Evolutionary conservation across 1,139 yeast genomes (phyloP).

Genomic region (Pichia sp.): DNA sequence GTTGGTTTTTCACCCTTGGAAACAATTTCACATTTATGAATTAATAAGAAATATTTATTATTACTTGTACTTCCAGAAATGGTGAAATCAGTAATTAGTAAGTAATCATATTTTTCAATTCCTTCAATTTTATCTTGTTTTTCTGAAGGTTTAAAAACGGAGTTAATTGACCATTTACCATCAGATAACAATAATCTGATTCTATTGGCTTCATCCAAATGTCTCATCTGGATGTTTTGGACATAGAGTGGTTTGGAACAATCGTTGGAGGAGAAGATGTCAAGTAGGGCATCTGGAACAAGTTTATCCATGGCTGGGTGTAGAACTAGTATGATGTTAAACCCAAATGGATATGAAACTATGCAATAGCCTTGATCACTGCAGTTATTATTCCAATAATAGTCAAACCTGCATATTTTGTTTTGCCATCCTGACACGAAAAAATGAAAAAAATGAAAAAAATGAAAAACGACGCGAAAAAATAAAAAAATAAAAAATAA

Average conservation of each 20-base stretch:
- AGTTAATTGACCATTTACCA: constrained; percentile 58
- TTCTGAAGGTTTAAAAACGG: constrained; percentile 52
- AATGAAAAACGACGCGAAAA: not conserved
- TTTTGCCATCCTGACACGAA: not conserved
- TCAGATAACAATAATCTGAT: constrained; percentile 57
- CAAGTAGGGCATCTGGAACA: constrained; percentile 20
- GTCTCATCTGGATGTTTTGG: constrained; percentile 27
- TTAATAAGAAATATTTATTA: constrained; percentile 25
- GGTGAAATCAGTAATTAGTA: constrained; percentile 17
- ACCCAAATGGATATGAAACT: too few species aligned
- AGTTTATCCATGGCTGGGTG: constrained; percentile 17
- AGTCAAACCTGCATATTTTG: too few species aligned
- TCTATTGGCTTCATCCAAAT: constrained; percentile 33
- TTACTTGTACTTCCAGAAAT: constrained; percentile 16
- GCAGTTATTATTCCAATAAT: too few species aligned
- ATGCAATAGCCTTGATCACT: too few species aligned
- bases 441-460: not conserved
- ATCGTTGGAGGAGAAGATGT: constrained; percentile 20
- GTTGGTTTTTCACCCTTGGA: constrained; percentile 16
- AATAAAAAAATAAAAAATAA: not conserved
- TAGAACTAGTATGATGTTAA: not conserved
- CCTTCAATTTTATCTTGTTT: constrained; percentile 24
- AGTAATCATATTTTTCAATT: constrained; percentile 21
- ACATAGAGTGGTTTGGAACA: constrained; percentile 19
- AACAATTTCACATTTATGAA: constrained; percentile 23